phyloP scores from a whole-genome alignment of 768 basidiomycete genomes.

The Neoboletus subvelutipes region DNA sequence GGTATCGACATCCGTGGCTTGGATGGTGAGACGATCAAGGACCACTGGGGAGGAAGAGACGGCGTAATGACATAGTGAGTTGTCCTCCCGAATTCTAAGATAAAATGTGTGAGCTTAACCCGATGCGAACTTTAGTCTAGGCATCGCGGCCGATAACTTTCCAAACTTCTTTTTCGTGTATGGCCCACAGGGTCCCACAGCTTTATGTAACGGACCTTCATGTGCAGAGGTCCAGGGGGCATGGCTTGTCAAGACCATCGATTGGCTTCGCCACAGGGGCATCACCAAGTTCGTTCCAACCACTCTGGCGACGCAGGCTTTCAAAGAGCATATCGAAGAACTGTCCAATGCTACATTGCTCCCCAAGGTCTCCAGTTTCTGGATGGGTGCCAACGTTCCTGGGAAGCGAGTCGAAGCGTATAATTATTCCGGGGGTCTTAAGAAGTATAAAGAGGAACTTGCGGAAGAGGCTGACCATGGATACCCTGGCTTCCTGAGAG shows the following conservation, averaged over 20 bases:
- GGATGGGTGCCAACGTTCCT: constrained; percentile 9
- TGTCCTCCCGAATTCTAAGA: not conserved
- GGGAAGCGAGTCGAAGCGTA: constrained; percentile 11
- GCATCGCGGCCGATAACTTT: constrained; percentile 7
- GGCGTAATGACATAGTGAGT: constrained; percentile 9
- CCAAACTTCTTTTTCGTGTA: constrained; percentile 7
- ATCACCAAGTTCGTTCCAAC: constrained; percentile 11
- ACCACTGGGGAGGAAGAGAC: constrained; percentile 10
- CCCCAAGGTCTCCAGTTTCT: constrained; percentile 8
- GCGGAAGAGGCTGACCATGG: constrained; percentile 6
- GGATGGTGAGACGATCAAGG: constrained; percentile 4
- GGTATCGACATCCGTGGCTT: constrained; percentile 10
- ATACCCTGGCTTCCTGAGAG: constrained; percentile 10
- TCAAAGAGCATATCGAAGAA: constrained; percentile 1
- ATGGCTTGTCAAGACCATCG: constrained; percentile 5
- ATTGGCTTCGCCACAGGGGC: not conserved
- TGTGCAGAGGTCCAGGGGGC: constrained; percentile 5
- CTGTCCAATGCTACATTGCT: constrained; percentile 1
- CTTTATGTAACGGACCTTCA: constrained; percentile 2
- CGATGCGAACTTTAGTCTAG: not conserved
- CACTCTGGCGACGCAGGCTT: not conserved
- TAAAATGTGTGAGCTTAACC: too few species aligned
- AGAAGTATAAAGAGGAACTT: constrained; percentile 11
- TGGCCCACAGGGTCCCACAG: constrained; percentile 11
- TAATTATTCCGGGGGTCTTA: constrained; percentile 4